Base-by-base conservation (phyloP, 2,329 filamentous ascomycete genomes). In the Fusarium pseudonygamai region DNA sequence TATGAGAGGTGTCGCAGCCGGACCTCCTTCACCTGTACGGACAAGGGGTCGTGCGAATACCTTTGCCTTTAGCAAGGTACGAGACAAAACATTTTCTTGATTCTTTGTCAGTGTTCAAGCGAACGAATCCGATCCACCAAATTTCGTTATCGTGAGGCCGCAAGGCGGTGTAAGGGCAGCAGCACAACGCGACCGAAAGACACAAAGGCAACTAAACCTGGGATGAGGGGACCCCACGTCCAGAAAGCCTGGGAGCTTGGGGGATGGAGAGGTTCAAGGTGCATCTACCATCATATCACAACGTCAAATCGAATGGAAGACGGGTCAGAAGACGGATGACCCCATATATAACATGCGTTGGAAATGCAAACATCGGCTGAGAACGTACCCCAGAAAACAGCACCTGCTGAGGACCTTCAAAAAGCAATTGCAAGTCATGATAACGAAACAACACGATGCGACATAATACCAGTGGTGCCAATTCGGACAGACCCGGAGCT, bases 31-130 rank as follows among this genome's bases (percentile, higher is more conserved):
- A 59, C 75, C 79, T 39, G 74, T 76, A n/a, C 73, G 72, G 53
- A 78, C 78, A 47, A 76, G 81, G 69, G 68, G 77, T 59, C 76
- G 80, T 57, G 79, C 77, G 60, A 82, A 85, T 56, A 85, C 83
- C 18, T 85, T 81, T 80, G 84, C 78, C 72, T 83, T 84, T 63
- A 83, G 83, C 76, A 82, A 80, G 80, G 82, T 83, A 71, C 77
- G 79, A 67, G 50, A 46, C 30, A 53, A 49, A 53, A 8, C 20
- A 30, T 67, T 68, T 66, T 58, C 26, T 64, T 46, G 43, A 65
- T 45, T 69, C 59, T 64, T 49, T 69, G 59, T 40, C 28, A 28
- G 60, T 37, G 56, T 63, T 67, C 65, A 75, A 74, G 71, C 74
- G 74, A 74, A 67, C 68, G 71, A 78, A 73, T 64, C 65, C 71